Conservation (phyloP, 2,329 filamentous ascomycete genomes). For the Botrytis fabae region DNA sequence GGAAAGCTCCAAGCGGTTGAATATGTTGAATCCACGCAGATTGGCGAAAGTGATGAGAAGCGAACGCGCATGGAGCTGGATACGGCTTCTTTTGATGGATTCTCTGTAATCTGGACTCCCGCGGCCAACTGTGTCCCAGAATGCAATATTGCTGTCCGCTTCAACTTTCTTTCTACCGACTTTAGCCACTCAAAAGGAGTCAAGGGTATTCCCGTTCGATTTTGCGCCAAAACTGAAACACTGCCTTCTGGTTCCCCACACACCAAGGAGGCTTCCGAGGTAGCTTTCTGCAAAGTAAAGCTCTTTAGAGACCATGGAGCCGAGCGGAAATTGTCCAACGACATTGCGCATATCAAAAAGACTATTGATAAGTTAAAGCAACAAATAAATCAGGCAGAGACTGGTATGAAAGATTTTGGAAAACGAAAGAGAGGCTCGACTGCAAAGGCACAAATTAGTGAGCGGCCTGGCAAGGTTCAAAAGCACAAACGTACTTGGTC, state of each 20-base stretch:
- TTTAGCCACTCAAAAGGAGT: constrained; percentile 99
- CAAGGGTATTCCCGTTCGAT: constrained; percentile 90
- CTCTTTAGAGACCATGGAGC: constrained; percentile 95
- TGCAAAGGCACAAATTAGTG: constrained; percentile 45
- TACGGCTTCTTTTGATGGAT: constrained; percentile 85
- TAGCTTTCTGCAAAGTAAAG: constrained; percentile 96
- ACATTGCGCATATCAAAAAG: constrained; percentile 92
- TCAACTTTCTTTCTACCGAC: constrained; percentile 98
- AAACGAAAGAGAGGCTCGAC: constrained; percentile 62
- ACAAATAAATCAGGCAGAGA: constrained; percentile 79
- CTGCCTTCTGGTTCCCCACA: constrained; percentile 54
- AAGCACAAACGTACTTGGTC: constrained; percentile 97
- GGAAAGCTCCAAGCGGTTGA: constrained; percentile 94
- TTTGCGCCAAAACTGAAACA: constrained; percentile 86
- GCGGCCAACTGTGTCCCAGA: constrained; percentile 68
- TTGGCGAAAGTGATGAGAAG: constrained; percentile 62
- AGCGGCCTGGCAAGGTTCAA: constrained; percentile 75
- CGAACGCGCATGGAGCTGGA: constrained; percentile 70
- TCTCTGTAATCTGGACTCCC: constrained; percentile 86
- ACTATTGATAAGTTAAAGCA: constrained; percentile 95
- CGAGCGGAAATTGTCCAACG: constrained; percentile 91
- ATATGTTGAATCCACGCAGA: constrained; percentile 71
- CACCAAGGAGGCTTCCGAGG: constrained; percentile 59
- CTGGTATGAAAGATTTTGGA: constrained; percentile 64
- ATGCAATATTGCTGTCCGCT: constrained; percentile 85